Conservation (phyloP, 2,329 filamentous ascomycete genomes). For the Fusarium chaquense region DNA sequence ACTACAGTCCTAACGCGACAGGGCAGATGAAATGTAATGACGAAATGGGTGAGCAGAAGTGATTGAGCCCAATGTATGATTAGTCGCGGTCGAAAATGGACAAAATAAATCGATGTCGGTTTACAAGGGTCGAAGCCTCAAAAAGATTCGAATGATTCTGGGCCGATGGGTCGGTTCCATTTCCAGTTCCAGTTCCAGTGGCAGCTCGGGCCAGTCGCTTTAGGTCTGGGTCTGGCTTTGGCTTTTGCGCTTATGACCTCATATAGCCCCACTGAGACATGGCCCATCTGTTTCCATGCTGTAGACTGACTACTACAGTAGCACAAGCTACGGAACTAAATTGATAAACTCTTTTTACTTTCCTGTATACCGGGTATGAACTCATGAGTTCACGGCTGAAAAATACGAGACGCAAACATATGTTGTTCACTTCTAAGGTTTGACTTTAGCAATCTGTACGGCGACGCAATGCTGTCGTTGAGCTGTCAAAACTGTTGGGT, state of each 20-base stretch:
- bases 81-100: constrained; percentile 12
- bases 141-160: constrained; percentile 41
- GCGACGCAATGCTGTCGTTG: background rate
- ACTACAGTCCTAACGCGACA: background rate
- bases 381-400: background rate
- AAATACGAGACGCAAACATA: constrained; percentile 6
- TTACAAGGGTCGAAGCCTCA: constrained; percentile 26
- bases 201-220: constrained; percentile 43
- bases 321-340: background rate
- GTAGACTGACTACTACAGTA: background rate
- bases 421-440: background rate
- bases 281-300: background rate
- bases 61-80: background rate
- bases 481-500: background rate
- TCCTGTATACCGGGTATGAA: background rate
- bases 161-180: constrained; percentile 16
- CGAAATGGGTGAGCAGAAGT: background rate
- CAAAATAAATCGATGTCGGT: constrained; percentile 12
- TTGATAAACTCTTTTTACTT: background rate
- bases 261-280: constrained; percentile 44
- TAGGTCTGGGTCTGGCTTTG: constrained; percentile 23
- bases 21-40: background rate
- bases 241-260: constrained; percentile 46
- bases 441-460: background rate
- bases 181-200: constrained; percentile 1